These are phyloP conservation scores for Botrytis cinerea DNA, from an alignment of 2,329 filamentous ascomycete genomes.

Conservation along the genomic window DNA sequence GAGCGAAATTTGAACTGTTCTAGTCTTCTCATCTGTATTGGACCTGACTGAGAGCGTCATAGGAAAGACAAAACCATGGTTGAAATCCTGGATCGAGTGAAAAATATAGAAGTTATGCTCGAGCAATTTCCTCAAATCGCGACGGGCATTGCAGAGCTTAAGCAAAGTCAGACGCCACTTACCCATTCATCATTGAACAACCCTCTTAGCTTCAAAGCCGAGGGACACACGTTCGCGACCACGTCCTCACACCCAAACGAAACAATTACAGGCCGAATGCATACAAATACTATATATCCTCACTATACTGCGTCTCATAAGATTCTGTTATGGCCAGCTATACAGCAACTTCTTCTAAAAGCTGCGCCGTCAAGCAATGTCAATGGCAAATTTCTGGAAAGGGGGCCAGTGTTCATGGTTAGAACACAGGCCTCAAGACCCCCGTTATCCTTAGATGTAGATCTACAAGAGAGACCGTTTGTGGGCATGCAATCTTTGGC, in stretches of 20 bases:
- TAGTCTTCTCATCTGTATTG: not conserved
- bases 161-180: slow-evolving; percentile 35
- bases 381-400: slow-evolving; percentile 44
- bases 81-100: slow-evolving; percentile 60
- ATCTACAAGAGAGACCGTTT: slow-evolving; percentile 34
- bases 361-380: slow-evolving; percentile 41
- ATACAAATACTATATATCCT: slow-evolving; percentile 32
- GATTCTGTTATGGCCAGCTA: slow-evolving; percentile 53
- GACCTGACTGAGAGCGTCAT: slow-evolving; percentile 27
- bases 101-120: slow-evolving; percentile 57
- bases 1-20: slow-evolving; percentile 11
- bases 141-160: slow-evolving; percentile 26
- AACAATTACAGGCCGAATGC: slow-evolving; percentile 27
- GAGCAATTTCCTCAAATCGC: slow-evolving; percentile 44
- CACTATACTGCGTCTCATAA: slow-evolving; percentile 50
- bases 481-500: slow-evolving; percentile 41
- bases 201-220: not conserved
- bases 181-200: slow-evolving; percentile 32
- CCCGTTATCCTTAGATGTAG: slow-evolving; percentile 36
- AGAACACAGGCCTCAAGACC: slow-evolving; percentile 36
- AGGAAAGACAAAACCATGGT: slow-evolving; percentile 65
- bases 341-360: slow-evolving; percentile 46
- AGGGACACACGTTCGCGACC: not conserved
- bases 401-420: slow-evolving; percentile 44
- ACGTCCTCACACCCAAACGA: not conserved